Base-by-base conservation (phyloP, 495 filamentous ascomycete species). In the Neurospora sp. region DNA sequence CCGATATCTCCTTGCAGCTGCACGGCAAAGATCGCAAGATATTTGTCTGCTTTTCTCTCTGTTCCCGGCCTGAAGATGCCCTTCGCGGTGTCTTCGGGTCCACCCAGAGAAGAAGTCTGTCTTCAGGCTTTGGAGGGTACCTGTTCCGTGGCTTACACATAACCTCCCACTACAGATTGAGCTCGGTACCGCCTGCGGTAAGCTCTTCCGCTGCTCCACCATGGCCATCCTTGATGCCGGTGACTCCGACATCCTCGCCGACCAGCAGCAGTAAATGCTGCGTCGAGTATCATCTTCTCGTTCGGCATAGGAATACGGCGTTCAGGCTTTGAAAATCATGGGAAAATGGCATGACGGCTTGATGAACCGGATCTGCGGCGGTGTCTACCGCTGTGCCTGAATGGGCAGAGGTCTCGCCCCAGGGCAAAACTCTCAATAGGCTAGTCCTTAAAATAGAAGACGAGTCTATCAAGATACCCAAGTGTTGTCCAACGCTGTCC, bases 161-260 rank as follows among this genome's bases (percentile, higher is more conserved):
- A 65, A 35, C 53, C 74, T 78, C 38, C 69, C 68, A 53, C 72
- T 69, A 84, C 81, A 98, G 94, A 97, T 98, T 82, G 94, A 98
- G 85, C 88, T 99, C 71, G 96, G 96, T 74, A 97, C 94, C 78
- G 93, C 94, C 71, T 83, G 82, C 78, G 77, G 78, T 41, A 82
- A 82, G 78, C 78, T 82, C 76, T 82, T 81, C 88, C 85, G 90
- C 72, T 97, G 94, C 88, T 92, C 91, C 70, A 96, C 94, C 80
- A 96, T 98, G 93, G 90, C 94, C 73, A 90, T 98, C 82, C 85
- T 98, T 59, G 94, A 98, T 85, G 94, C 93, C 83, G 96, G 96
- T 91, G 96, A 98, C 89, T 96, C 92, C 71, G 95, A 99, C 86
- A 98, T 98, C 83, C 88, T 99, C 77, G 88, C 83, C 85, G 88